phyloP scores from a whole-genome alignment of 2,329 filamentous ascomycete species.

The Aspergillus ibericus region DNA sequence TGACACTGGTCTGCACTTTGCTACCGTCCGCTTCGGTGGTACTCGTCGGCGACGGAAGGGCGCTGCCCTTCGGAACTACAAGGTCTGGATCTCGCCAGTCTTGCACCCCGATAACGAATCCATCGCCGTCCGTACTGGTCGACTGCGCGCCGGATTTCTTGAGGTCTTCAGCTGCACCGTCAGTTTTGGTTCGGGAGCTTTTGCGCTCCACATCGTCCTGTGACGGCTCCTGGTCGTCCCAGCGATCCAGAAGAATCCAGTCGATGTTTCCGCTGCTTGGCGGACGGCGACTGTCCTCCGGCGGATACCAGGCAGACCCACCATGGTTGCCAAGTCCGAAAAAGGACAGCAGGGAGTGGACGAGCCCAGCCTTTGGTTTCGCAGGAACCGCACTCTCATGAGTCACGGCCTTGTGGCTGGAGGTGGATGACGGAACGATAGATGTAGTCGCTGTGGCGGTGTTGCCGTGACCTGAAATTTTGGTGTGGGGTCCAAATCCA shows the following conservation, averaged over 20 bases:
- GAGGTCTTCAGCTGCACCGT: constrained; percentile 15
- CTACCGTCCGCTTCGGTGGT: constrained; percentile 24
- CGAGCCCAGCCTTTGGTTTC: constrained; percentile 31
- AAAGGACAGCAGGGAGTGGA: constrained; percentile 47
- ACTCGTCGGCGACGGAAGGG: constrained; percentile 24
- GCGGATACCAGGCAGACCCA: constrained; percentile 21
- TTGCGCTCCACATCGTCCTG: neutral
- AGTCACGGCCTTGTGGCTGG: constrained; percentile 24
- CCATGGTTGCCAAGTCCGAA: constrained; percentile 43
- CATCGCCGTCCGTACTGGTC: constrained; percentile 52
- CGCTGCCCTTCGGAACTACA: constrained; percentile 47
- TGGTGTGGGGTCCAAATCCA: constrained; percentile 51
- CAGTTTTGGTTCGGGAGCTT: constrained; percentile 17
- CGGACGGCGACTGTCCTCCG: constrained; percentile 60
- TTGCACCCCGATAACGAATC: constrained; percentile 79
- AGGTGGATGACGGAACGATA: constrained; percentile 33
- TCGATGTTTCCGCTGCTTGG: constrained; percentile 73
- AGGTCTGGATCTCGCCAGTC: constrained; percentile 83
- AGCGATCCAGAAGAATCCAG: constrained; percentile 70
- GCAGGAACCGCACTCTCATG: constrained; percentile 19
- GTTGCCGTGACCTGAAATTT: constrained; percentile 23
- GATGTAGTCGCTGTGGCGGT: constrained; percentile 30
- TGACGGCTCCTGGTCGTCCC: constrained; percentile 52
- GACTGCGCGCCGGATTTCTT: constrained; percentile 27
- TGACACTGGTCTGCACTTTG: constrained; percentile 35